These are phyloP conservation scores for Ligustrum vulgare DNA, from an alignment of 257 asterid genomes.

Conservation along the genomic window DNA sequence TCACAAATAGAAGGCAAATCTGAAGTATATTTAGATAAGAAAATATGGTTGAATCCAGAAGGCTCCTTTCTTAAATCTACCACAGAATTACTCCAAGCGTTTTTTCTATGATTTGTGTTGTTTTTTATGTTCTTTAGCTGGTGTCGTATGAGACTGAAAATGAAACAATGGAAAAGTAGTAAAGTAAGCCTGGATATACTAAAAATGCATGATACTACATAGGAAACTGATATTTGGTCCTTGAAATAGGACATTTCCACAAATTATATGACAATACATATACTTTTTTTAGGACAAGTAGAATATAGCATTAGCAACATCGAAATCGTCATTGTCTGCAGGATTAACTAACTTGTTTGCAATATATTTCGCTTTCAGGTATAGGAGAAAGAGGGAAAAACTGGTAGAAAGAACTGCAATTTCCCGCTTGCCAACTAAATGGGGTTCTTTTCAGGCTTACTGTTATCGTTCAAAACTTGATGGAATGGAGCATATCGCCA, in stretches of 20 bases:
- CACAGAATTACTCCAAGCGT: neutral
- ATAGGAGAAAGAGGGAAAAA: slow-evolving; percentile 76
- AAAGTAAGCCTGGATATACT: neutral
- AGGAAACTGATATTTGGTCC: neutral
- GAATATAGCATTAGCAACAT: neutral
- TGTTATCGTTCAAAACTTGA: slow-evolving; percentile 78
- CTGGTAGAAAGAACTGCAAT: slow-evolving; percentile 65
- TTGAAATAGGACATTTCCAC: neutral
- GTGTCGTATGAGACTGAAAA: no score
- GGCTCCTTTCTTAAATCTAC: no score
- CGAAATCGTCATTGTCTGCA: neutral
- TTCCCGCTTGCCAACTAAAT: slow-evolving; percentile 71
- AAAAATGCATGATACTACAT: neutral
- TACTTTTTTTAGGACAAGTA: no score
- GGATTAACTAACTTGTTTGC: neutral
- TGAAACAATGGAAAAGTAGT: neutral
- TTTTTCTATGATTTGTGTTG: no score
- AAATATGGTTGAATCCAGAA: no score
- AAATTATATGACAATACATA: no score
- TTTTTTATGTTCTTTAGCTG: no score
- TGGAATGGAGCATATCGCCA: slow-evolving; percentile 70
- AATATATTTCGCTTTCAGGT: slow-evolving; percentile 36
- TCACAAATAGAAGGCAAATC: no score
- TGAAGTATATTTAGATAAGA: no score
- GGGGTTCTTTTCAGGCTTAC: slow-evolving; percentile 69